Evolutionary conservation across 345 rosid genomes (phyloP).

Genomic region (Hibiscus mutabilis): DNA sequence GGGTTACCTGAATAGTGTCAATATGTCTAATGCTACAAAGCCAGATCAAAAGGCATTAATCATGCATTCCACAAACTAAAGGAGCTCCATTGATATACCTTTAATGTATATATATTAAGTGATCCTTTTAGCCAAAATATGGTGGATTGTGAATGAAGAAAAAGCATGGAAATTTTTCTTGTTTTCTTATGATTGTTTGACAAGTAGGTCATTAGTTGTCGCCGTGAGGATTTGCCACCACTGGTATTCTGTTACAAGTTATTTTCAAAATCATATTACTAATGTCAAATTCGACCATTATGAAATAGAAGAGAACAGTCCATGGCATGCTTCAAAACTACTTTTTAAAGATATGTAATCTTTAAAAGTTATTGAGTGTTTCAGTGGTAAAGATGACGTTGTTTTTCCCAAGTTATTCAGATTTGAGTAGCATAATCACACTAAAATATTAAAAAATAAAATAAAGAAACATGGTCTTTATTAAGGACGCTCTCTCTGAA

Average conservation of each 20-base stretch:
- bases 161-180: not conserved
- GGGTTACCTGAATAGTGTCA: not conserved
- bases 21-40: not conserved
- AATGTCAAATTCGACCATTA: not conserved
- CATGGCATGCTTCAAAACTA: not conserved
- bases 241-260: not conserved
- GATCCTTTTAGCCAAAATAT: not conserved
- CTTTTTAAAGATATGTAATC: not conserved
- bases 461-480: not conserved
- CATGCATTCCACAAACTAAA: not conserved
- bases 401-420: too few relatives aligned
- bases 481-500: not conserved
- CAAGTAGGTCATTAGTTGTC: not conserved
- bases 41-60: constrained; percentile 1
- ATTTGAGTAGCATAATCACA: too few relatives aligned
- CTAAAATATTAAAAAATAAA: too few relatives aligned
- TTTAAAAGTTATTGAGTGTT: not conserved
- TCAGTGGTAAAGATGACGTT: too few relatives aligned
- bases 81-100: not conserved
- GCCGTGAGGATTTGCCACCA: not conserved
- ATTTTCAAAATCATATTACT: not conserved
- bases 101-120: not conserved
- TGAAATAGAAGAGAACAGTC: not conserved
- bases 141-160: constrained; percentile 9
- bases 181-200: not conserved